Conservation (phyloP, 371 early-diverging fungal species). For the Rhizomucor miehei region DNA sequence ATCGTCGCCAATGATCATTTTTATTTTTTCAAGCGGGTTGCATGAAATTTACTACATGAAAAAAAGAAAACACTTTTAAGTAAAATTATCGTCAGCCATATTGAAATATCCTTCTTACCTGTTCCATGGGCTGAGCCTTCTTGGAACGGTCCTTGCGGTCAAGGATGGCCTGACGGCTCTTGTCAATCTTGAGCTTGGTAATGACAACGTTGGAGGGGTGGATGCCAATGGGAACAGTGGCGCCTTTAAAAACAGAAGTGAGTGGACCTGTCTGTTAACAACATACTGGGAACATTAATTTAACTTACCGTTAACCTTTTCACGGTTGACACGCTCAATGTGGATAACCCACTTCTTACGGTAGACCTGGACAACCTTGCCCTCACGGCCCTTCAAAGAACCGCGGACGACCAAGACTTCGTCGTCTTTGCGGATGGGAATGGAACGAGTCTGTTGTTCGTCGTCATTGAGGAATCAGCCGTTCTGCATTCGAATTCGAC, state of each 20-base stretch:
- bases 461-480: not conserved
- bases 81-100: too few species aligned
- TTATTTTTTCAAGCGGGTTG: too few species aligned
- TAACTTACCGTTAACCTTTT: constrained; percentile 85
- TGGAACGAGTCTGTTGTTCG: constrained; percentile 69
- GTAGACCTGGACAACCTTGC: constrained; percentile 95
- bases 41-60: too few species aligned
- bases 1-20: too few species aligned
- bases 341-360: constrained; percentile 98
- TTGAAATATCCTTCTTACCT: too few species aligned
- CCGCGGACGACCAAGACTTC: constrained; percentile 96
- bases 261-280: not conserved
- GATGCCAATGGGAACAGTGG: constrained; percentile 89
- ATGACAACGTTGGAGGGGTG: constrained; percentile 98
- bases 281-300: not conserved
- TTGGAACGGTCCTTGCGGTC: constrained; percentile 67
- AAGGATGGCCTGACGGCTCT: constrained; percentile 88
- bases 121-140: constrained; percentile 39
- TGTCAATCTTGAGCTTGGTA: constrained; percentile 93
- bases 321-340: constrained; percentile 92
- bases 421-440: constrained; percentile 97
- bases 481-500: not conserved
- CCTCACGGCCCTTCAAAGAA: constrained; percentile 94
- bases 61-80: too few species aligned
- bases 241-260: constrained; percentile 43